phyloP scores from a whole-genome alignment of 2,329 filamentous ascomycete species.

The Diplocarpon mali region DNA sequence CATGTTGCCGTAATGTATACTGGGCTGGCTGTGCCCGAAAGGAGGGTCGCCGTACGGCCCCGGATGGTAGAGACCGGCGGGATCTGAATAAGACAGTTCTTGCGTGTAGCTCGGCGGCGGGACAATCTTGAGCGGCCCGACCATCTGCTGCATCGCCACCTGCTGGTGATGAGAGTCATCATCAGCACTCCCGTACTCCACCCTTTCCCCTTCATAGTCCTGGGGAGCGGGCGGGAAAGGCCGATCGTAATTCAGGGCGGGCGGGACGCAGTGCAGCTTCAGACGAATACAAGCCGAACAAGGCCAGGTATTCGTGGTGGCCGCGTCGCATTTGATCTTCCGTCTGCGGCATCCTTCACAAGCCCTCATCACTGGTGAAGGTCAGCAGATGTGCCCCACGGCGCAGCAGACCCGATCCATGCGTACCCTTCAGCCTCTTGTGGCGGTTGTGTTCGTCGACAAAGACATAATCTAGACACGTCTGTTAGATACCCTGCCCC shows the following conservation, averaged over 20 bases:
- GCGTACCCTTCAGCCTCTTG: constrained; percentile 81
- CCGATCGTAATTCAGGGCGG: constrained; percentile 33
- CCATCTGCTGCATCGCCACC: constrained; percentile 35
- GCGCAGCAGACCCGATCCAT: background rate
- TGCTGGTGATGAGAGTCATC: constrained; percentile 44
- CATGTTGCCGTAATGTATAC: constrained; percentile 43
- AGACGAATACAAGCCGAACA: constrained; percentile 87
- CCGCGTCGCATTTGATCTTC: constrained; percentile 97
- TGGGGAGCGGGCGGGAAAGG: constrained; percentile 22
- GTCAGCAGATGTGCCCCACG: constrained; percentile 13
- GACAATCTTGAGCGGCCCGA: constrained; percentile 29
- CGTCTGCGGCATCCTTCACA: constrained; percentile 89
- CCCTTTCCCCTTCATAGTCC: constrained; percentile 39
- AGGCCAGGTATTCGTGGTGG: constrained; percentile 94
- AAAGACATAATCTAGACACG: constrained; percentile 79
- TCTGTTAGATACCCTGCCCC: constrained; percentile 24
- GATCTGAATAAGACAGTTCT: constrained; percentile 36
- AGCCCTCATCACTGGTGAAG: constrained; percentile 78
- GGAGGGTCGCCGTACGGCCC: constrained; percentile 32
- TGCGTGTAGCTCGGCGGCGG: constrained; percentile 36
- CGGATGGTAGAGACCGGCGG: constrained; percentile 29
- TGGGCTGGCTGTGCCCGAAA: constrained; percentile 33
- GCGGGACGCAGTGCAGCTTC: constrained; percentile 87
- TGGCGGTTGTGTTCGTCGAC: constrained; percentile 98
- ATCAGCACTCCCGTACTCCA: constrained; percentile 34